Evolutionary conservation across 495 filamentous ascomycete species (phyloP), one percentile per base, ranked within the genome.

Genomic region (Annulohypoxylon moriforme): DNA sequence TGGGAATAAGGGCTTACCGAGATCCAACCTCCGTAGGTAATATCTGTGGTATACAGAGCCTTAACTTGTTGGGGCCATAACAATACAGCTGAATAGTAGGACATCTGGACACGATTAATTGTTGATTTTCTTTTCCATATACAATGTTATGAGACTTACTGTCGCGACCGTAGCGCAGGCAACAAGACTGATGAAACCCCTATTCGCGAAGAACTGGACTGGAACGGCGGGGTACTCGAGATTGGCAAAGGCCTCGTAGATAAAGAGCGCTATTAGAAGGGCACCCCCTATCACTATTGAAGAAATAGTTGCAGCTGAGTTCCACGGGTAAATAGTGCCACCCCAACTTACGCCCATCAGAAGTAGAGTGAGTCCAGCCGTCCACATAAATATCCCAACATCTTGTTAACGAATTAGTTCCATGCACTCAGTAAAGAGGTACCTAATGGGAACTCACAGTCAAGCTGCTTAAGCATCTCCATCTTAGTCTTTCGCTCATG

Each of bases 291-390:
- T 70, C 1, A 85, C 71, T 31, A 87, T 75, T 11, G 79, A 75
- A n/a, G 75, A 78, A 33, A 88, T 76, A 20, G 83, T 82, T 34
- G 84, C 78, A 8, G 78, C 80, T n/a, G 80, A 82, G 33, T 77
- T 77, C 86, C 85, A 86, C 0, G 83, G 77, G 74, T 88, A 86
- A 0, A 76, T 72, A 13, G 69, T 71, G 4, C 85, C 85, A 24
- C 85, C 86, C 83, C 85, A 86, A 44, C 80, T 79, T 22, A 88
- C 76, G 27, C 85, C 85, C 25, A 86, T 76, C 5, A 86, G 73
- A 27, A 87, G 74, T 29, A 86, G 74, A 27, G 81, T 71, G 2
- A 86, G 69, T 16, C 84, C 84, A 27, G 73, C 76, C 20, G 79
- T 78, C 70, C 79, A 86, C 56, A 77, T 68, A 57, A 77, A 75